Evolutionary conservation across 2,329 filamentous ascomycete genomes (phyloP), one percentile per base, ranked within the genome.

Genomic region (Dactylella cylindrospora): DNA sequence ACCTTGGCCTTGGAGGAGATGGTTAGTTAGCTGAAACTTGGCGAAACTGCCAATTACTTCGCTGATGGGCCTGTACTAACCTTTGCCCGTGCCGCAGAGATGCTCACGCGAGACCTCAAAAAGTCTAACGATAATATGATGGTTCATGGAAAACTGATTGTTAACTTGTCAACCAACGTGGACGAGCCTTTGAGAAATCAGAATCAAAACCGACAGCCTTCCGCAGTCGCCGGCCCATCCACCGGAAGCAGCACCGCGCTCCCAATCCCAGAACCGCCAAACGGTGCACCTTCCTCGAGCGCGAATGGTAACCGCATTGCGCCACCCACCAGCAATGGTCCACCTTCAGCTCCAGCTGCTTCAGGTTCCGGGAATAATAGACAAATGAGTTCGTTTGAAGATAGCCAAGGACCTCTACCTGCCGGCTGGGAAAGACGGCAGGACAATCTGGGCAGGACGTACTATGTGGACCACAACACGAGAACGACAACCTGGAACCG

Each of bases 121-220:
- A 97, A 96, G 75, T 96, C 93, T 4, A 96, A 90, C 61, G 93
- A 98, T 73, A 97, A 97, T 72, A 83, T 98, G 41, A 90, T 97
- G 53, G 93, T 98, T 26, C 90, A 98, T 72, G 93, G 93, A 65
- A 97, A 97, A 75, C 82, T 98, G 51, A 98, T 98, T 69, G 83
- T 98, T 65, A 97, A 95, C 72, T 78, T 98, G 9, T 96, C 91
- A 8, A 96, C 91, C 45, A 95, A 98, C 72, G 80, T 97, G 15
- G 78, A 80, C 35, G 75, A 81, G 12, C 88, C 90, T 5, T 80
- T 84, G 65, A 82, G 82, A 65, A 77, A 38, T 32, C 57, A 47
- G 29, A 54, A 32, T 20, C 36, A 40, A 13, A 45, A 45, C 23
- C 39, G 52, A 36, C 52, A 38, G 22, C 29, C 54, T 13, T 50